Evolutionary conservation across 192 early-diverging fungal species (phyloP), one percentile per base, ranked within the genome.

Genomic region (Backusella morwellensis): DNA sequence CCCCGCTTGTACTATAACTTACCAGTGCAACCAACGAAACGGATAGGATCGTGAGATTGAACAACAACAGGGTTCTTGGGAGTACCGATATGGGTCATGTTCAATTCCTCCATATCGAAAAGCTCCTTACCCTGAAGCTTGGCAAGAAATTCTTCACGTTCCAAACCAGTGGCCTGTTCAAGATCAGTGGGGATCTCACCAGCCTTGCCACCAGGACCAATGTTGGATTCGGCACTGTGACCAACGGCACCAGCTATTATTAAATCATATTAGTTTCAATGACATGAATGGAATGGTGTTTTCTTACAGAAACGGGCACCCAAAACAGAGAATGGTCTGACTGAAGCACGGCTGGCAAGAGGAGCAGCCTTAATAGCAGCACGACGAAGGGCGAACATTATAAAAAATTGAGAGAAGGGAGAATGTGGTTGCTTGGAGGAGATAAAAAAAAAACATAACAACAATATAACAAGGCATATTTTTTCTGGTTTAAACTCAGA

Each of bases 11-110:
- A 32, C 19, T 5, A n/a, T 4, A 70, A 85, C 86, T 42, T 87
- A 97, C 95, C 95, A 82, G 94, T 92, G 92, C 98, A 99, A 35
- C 95, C 98, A 75, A 98, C 90, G 78, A 95, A 93, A 63, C 94
- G 92, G 80, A 91, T 88, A 66, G 88, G 88, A 80, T 97, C 94
- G 56, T 87, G 84, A 36, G 95, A 96, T 68, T 86, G 82, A 69
- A 99, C 92, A 75, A 97, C 87, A 75, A 96, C 92, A 75, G 97
- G 98, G 84, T 96, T 90, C 38, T 87, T 84, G 81, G 87, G 86
- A 54, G 98, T 98, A 56, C 93, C 95, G 77, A 91, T 85, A 80
- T 91, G 86, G 35, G 85, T 85, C 80, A 97, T 72, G 35, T 85
- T 54, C 79, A 98, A 87, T 38, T 96, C 95, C 26, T 91, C 86